Evolutionary conservation across 2,329 filamentous ascomycete species (phyloP), one percentile per base, ranked within the genome.

Genomic region (Aureobasidium sp.): DNA sequence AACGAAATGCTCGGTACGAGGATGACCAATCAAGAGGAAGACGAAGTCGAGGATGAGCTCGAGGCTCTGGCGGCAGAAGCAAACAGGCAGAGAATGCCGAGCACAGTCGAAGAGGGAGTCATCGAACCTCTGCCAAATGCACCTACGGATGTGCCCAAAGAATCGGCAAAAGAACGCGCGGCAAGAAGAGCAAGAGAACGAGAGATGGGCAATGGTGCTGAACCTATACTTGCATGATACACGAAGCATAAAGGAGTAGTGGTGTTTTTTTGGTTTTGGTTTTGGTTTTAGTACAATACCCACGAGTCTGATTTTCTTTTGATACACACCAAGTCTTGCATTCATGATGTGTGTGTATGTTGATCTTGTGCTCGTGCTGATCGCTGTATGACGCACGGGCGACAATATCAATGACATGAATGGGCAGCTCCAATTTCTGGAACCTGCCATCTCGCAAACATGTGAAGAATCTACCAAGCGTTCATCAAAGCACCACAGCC

Each of bases 41-140:
- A 97, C 71, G 94, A 97, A 70, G 94, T 99, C 37, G 94, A 99
- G 73, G 92, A 97, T 70, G 94, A 99, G 77, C 79, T 99, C 58
- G 90, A 89, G 61, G 87, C 86, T 1, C 80, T 99, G 66, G 89
- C 92, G 73, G 80, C 79, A 44, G 86, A 92, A 70, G 73, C 85
- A 59, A 74, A 72, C 44, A 75, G 74, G 37, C 64, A 63, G 8
- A 65, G 42, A 10, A 36, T 69, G 39, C 63, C 66, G 5, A 65
- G 54, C 27, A 66, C 79, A 39, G 76, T 77, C n/a, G 70, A 75
- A 62, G 72, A 75, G 37, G 55, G 25, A 60, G 59, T 53, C 47
- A 62, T 59, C 42, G 68, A 27, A 64, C 67, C 29, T 61, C 67
- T 74, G 61, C 72, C 72, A 10, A 68, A 72, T 59, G 72, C 65